phyloP scores from a whole-genome alignment of 208 protist species.

The Leishmania arabica region DNA sequence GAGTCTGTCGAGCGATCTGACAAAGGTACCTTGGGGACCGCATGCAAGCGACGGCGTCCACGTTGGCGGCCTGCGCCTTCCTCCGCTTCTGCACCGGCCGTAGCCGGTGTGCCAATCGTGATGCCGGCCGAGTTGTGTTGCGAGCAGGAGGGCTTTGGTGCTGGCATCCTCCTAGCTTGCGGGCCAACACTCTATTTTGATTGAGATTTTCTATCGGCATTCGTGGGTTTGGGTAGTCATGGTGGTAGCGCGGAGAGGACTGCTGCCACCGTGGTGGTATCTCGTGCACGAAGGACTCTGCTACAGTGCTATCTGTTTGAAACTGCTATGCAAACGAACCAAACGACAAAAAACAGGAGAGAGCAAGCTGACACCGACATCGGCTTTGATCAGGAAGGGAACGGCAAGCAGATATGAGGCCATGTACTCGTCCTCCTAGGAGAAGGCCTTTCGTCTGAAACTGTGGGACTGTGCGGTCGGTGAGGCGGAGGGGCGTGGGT shows the following conservation, averaged over 20 bases:
- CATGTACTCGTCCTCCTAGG: background rate
- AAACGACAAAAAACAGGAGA: background rate
- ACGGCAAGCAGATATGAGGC: background rate
- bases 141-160: conserved; percentile 38
- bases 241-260: background rate
- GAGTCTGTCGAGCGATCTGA: conserved; percentile 3
- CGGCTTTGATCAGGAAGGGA: background rate
- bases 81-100: background rate
- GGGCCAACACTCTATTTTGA: conserved; percentile 73
- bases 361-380: background rate
- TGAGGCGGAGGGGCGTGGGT: background rate
- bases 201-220: background rate
- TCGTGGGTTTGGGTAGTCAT: no score
- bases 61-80: no score
- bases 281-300: background rate
- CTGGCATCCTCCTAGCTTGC: conserved; percentile 60
- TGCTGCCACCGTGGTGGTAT: background rate
- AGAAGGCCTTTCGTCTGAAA: background rate
- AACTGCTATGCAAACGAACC: background rate
- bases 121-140: conserved; percentile 8
- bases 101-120: conserved; percentile 3
- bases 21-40: background rate
- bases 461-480: background rate
- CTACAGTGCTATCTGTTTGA: conserved; percentile 5
- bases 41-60: background rate